Evolutionary conservation across 2,329 filamentous ascomycete species (phyloP), one percentile per base, ranked within the genome.

Genomic region (Pseudogymnoascus sp.): DNA sequence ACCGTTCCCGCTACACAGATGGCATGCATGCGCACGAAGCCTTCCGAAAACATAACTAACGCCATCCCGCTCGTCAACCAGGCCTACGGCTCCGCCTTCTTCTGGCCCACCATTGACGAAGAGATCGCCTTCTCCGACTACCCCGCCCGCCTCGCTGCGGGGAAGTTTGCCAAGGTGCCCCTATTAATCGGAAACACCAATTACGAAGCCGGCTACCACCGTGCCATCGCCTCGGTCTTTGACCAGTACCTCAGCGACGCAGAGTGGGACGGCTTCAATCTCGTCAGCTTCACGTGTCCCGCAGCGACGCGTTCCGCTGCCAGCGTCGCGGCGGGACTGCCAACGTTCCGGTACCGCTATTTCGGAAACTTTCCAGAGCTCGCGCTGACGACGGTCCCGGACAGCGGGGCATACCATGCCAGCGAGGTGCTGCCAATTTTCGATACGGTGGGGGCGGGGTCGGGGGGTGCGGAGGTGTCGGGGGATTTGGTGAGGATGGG

Each of bases 321-420:
- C 18, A 67, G 68, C 25, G 46, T 73, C 1, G 60, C 70, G 10
- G 65, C 64, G 0, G 69, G 69, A 0, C 70, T 70, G n/a, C 73
- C 75, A 2, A 75, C 73, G 0, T 78, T 75, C 73, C 66, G 76
- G 44, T 78, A 77, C 61, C 69, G 74, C 8, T 78, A 74, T 53
- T 71, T 75, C 36, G 76, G 74, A 8, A 69, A 71, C 7, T 77
- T 76, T 56, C 73, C 74, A 5, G 72, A 77, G 46, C 68, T 72
- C 11, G 64, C 62, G 10, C 50, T 73, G 12, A 68, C 66, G 4
- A 68, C 72, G 3, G 67, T 66, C 11, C 67, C 70, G 18, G 66
- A 70, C n/a, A 70, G 68, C 42, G 74, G 75, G 1, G 70, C 76
- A 3, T 78, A 69, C 65, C 76, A 77, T 62, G 63, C 62, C 1